Conservation (phyloP, 2,329 filamentous ascomycete genomes). For the Septoria linicola region DNA sequence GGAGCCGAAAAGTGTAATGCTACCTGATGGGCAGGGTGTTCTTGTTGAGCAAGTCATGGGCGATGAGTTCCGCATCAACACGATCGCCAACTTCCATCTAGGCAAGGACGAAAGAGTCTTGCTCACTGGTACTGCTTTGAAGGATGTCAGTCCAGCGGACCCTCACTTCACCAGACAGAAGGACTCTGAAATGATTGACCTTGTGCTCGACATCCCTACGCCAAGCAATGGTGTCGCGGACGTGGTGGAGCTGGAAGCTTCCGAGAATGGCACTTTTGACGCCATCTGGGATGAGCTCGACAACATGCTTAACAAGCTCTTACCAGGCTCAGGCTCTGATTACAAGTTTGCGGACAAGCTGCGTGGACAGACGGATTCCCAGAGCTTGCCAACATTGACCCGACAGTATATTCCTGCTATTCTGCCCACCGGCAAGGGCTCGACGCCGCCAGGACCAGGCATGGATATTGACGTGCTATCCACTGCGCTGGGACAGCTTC, state of each 20-base stretch:
- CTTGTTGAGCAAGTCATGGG: slow-evolving; percentile 43
- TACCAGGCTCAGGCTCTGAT: slow-evolving; percentile 10
- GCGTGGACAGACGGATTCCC: not conserved
- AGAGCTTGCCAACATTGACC: slow-evolving; percentile 28
- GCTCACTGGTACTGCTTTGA: slow-evolving; percentile 67
- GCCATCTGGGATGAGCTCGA: slow-evolving; percentile 53
- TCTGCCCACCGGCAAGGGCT: slow-evolving; percentile 60
- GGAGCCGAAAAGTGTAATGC: slow-evolving; percentile 51
- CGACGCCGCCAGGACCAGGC: slow-evolving; percentile 62
- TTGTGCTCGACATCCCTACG: slow-evolving; percentile 60
- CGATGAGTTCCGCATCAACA: slow-evolving; percentile 68
- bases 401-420: slow-evolving; percentile 49
- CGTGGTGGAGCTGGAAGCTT: slow-evolving; percentile 17
- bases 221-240: not conserved
- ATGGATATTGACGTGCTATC: slow-evolving; percentile 30
- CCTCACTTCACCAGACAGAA: slow-evolving; percentile 79
- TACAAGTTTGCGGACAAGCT: slow-evolving; percentile 19
- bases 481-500: slow-evolving; percentile 44
- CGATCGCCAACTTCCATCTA: slow-evolving; percentile 75
- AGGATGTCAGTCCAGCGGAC: slow-evolving; percentile 71
- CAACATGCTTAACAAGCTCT: slow-evolving; percentile 20
- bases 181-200: slow-evolving; percentile 69
- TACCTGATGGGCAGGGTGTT: slow-evolving; percentile 34
- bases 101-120: slow-evolving; percentile 86
- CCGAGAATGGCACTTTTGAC: slow-evolving; percentile 41